These are phyloP conservation scores for Peribolospora kevripleyi DNA, from an alignment of 768 basidiomycete species.

Conservation along the genomic window DNA sequence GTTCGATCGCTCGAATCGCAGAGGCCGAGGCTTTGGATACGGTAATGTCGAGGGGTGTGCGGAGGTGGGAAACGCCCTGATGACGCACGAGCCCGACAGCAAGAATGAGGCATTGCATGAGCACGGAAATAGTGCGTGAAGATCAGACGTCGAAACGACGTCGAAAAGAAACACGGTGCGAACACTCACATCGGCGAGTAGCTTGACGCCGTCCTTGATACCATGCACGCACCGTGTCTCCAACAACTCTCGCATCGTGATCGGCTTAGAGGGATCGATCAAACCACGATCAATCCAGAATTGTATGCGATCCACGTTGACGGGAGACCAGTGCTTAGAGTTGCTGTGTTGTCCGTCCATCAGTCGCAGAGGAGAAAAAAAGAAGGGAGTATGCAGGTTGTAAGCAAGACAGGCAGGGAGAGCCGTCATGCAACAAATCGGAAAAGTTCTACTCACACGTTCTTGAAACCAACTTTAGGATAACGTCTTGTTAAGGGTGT, in stretches of 20 bases:
- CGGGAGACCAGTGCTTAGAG: slow-evolving; percentile 47
- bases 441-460: slow-evolving; percentile 36
- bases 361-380: background rate
- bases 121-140: background rate
- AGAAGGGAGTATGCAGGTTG: background rate
- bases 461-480: slow-evolving; percentile 84
- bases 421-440: background rate
- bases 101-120: background rate
- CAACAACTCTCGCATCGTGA: slow-evolving; percentile 67
- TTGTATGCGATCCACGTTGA: slow-evolving; percentile 71
- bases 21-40: slow-evolving; percentile 65
- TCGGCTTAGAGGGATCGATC: slow-evolving; percentile 51
- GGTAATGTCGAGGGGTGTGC: slow-evolving; percentile 43
- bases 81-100: background rate
- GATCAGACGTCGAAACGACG: background rate
- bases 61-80: slow-evolving; percentile 14
- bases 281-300: slow-evolving; percentile 73
- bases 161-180: background rate
- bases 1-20: slow-evolving; percentile 65
- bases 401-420: slow-evolving; percentile 2
- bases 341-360: slow-evolving; percentile 27
- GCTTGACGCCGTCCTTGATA: slow-evolving; percentile 64
- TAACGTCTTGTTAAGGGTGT: slow-evolving; percentile 73
- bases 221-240: slow-evolving; percentile 69
- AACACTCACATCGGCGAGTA: slow-evolving; percentile 49